Evolutionary conservation across 371 early-diverging fungal species (phyloP), one percentile per base, ranked within the genome.

Genomic region (Vittaforma corneae): DNA sequence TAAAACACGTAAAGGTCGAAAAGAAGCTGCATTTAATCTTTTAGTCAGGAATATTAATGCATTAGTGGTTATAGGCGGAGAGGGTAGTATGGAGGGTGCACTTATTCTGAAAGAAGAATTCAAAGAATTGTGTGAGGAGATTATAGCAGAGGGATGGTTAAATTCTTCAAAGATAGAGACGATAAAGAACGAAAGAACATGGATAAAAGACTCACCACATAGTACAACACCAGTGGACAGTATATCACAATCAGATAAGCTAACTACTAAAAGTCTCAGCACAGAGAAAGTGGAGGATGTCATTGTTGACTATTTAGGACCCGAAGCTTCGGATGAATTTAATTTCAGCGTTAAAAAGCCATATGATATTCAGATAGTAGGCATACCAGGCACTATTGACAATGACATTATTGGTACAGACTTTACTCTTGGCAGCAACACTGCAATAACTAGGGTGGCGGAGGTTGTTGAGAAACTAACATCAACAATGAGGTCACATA

Each of bases 71-170:
- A 86, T 91, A 69, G 98, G 98, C 62, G 98, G 98, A 58, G 98
- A 97, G 73, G 98, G 98, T 9, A 88, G 90, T 11, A 81, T 97
- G 68, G 91, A 90, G 3, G 98, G 98, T 51, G 96, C 95, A 2
- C 87, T 91, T 73, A 77, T 83, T 42, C 84, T 97, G 76, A 83
- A 92, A 38, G 73, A 85, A 26, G 97, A 97, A 79, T 97, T 93
- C 91, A 34, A 53, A 26, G 26, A 59, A 38, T 28, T 11, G 11
- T 28, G 45, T 33, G 28, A 46, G 35, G 18, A 62, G 33, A 28
- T 33, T 2, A 32, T 29, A 24, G 20, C 11, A 40, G 34, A 20
- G 44, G 22, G 37, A 56, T 35, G 62, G 34, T 46, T 26, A 11
- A 20, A 48, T 48, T 6, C 9, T 14, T 24, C 28, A 30, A 55